These are phyloP conservation scores for Boeremia exigua DNA, from an alignment of 2,329 filamentous ascomycete genomes.

Conservation along the genomic window DNA sequence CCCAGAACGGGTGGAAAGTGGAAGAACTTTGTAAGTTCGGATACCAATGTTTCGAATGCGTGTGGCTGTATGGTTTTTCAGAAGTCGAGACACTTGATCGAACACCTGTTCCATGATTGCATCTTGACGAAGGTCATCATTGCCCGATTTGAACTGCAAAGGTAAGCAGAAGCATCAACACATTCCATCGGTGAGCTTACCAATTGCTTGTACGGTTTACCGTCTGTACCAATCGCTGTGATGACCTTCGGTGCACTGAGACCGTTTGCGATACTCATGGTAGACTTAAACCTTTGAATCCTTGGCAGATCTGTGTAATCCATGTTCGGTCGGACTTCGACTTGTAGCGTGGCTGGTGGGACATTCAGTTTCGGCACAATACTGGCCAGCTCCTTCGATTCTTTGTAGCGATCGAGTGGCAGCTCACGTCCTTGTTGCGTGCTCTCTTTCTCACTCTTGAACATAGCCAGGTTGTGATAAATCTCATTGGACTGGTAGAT, in stretches of 20 bases:
- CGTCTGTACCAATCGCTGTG: conserved; percentile 79
- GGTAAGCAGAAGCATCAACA: conserved; percentile 3
- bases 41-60: conserved; percentile 89
- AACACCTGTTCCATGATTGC: conserved; percentile 99
- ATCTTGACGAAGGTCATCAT: conserved; percentile 95
- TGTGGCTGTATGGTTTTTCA: conserved; percentile 85
- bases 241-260: conserved; percentile 94
- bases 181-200: conserved; percentile 51
- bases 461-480: conserved; percentile 69
- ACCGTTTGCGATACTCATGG: conserved; percentile 85
- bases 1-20: conserved; percentile 81
- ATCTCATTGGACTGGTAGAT: conserved; percentile 75
- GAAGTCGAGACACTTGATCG: conserved; percentile 87
- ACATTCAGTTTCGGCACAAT: conserved; percentile 70
- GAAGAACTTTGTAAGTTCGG: conserved; percentile 95
- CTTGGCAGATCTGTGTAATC: conserved; percentile 79
- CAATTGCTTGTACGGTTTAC: conserved; percentile 82
- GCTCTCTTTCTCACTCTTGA: conserved; percentile 68
- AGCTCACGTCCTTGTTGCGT: conserved; percentile 70
- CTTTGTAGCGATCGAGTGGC: conserved; percentile 66
- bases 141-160: conserved; percentile 83
- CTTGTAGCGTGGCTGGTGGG: conserved; percentile 87
- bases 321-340: conserved; percentile 73
- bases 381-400: conserved; percentile 68
- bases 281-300: conserved; percentile 74